Percentiles rank a stretch among this genome's conserved stretches.
Conservation (phyloP, 306 rosid genomes). For the Begonia masoniana region DNA sequence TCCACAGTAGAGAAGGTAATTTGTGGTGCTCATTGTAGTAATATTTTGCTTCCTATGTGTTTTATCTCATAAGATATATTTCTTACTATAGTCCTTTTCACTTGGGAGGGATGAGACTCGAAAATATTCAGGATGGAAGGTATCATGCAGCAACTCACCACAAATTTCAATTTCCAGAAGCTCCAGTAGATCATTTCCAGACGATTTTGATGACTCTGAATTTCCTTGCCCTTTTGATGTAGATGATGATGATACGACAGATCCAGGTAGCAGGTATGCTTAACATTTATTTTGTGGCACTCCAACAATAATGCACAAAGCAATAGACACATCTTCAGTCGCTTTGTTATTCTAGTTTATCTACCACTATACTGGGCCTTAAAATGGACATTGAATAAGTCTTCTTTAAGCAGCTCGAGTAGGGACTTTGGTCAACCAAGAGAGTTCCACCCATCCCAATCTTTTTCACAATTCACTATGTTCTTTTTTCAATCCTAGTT, state of each 20-base stretch:
- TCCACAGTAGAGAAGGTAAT: conserved; percentile 60
- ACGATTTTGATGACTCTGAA: conserved; percentile 48
- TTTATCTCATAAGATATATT: conserved; percentile 10
- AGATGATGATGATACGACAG: conserved; percentile 53
- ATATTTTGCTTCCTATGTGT: neutral
- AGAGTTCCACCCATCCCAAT: too few species aligned
- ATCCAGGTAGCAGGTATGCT: conserved; percentile 82
- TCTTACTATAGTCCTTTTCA: conserved; percentile 34
- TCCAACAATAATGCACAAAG: neutral
- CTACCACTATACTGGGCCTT: neutral
- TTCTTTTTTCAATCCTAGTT: too few species aligned
- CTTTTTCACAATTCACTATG: too few species aligned
- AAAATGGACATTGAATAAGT: too few species aligned
- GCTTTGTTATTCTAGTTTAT: neutral
- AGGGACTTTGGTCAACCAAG: too few species aligned
- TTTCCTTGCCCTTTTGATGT: conserved; percentile 62
- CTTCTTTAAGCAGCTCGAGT: too few species aligned
- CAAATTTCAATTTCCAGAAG: conserved; percentile 53
- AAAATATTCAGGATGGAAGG: conserved; percentile 37
- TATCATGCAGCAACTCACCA: conserved; percentile 37
- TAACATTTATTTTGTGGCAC: neutral
- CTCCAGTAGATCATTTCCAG: conserved; percentile 72
- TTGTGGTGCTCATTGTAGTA: conserved; percentile 2
- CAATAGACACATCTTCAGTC: neutral
- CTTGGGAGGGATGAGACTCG: conserved; percentile 45